Evolutionary conservation across 1,139 yeast species (phyloP).

Genomic region (Yamadazyma conglobata): DNA sequence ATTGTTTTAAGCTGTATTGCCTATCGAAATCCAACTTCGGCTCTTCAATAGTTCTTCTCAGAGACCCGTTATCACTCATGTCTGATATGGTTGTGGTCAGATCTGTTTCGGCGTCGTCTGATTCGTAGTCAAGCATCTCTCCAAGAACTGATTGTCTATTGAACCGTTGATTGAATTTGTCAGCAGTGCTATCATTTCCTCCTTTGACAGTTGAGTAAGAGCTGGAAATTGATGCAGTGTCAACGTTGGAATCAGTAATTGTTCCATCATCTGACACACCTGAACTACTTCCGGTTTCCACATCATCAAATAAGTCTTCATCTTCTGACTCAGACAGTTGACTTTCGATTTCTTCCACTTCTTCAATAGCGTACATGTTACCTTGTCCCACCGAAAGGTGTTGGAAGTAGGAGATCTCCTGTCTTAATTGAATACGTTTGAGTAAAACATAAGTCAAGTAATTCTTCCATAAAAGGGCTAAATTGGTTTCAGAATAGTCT

Average conservation of each 20-base stretch:
- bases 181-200: conserved; percentile 19
- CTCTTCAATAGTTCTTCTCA: conserved; percentile 9
- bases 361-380: conserved; percentile 11
- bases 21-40: conserved; percentile 15
- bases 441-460: conserved; percentile 36
- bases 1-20: conserved; percentile 20
- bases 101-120: conserved; percentile 15
- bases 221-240: not conserved
- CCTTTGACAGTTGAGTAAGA: not conserved
- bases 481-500: conserved; percentile 15
- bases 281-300: conserved; percentile 8
- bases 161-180: conserved; percentile 21
- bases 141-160: conserved; percentile 44
- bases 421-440: conserved; percentile 40
- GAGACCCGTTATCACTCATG: not conserved
- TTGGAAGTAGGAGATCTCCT: conserved; percentile 39
- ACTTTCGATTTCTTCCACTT: conserved; percentile 3
- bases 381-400: conserved; percentile 21
- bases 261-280: conserved; percentile 7
- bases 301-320: conserved; percentile 5
- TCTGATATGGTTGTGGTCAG: not conserved
- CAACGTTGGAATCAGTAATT: conserved; percentile 2
- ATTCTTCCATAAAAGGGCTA: conserved; percentile 33
- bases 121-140: conserved; percentile 45
- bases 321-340: conserved; percentile 4